Conservation (phyloP, 352 stramenopile species). For the Pythium aristosporum region DNA sequence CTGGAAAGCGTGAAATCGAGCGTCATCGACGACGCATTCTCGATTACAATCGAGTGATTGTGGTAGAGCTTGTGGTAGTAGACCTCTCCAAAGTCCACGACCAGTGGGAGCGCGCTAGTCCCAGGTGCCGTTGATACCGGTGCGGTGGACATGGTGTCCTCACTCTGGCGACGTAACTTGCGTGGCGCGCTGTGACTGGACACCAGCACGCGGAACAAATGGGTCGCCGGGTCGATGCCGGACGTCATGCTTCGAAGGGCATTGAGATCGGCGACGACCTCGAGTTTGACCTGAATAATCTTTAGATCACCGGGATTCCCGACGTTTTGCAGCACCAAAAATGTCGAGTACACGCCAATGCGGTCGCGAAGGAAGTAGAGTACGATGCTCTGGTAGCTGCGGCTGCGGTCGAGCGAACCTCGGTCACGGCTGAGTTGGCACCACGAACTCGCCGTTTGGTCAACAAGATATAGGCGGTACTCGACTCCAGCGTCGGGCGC, state of each 20-base stretch:
- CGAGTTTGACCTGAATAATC: constrained; percentile 82
- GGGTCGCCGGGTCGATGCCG: constrained; percentile 57
- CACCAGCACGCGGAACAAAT: constrained; percentile 86
- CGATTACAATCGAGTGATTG: constrained; percentile 88
- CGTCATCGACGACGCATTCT: constrained; percentile 81
- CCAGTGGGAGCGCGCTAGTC: constrained; percentile 23
- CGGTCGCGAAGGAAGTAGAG: constrained; percentile 80
- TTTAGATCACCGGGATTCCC: constrained; percentile 83
- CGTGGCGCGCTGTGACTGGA: constrained; percentile 69
- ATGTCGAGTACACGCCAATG: constrained; percentile 84
- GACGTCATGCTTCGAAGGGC: constrained; percentile 80
- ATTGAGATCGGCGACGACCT: constrained; percentile 87
- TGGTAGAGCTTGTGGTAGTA: constrained; percentile 90
- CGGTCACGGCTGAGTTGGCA: constrained; percentile 79
- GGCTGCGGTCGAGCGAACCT: constrained; percentile 64
- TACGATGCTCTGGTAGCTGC: constrained; percentile 83
- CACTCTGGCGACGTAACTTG: constrained; percentile 55
- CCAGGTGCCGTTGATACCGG: neutral
- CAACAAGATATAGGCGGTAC: constrained; percentile 74
- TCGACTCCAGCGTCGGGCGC: constrained; percentile 54
- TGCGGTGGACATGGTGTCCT: constrained; percentile 33
- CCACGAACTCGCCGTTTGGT: constrained; percentile 75
- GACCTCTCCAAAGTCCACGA: constrained; percentile 85
- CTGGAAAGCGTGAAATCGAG: constrained; percentile 88
- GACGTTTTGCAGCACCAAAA: constrained; percentile 84